phyloP scores from a whole-genome alignment of 2,329 filamentous ascomycete species.

The Pseudogymnoascus pannorum region DNA sequence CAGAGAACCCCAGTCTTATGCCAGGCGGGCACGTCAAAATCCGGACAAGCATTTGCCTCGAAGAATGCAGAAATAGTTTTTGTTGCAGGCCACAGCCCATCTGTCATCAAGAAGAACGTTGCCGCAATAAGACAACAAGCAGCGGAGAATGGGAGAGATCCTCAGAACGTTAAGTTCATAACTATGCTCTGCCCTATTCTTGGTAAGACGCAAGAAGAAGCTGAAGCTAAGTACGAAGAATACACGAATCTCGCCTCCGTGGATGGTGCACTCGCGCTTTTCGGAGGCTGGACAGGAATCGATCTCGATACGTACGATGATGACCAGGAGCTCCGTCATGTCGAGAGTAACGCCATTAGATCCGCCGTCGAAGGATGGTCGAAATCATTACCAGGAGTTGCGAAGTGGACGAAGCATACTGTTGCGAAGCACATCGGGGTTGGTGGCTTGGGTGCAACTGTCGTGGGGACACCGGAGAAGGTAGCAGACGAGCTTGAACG shows the following conservation, averaged over 20 bases:
- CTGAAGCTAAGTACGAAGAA: constrained; percentile 54
- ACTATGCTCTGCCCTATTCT: constrained; percentile 60
- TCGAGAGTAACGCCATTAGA: constrained; percentile 37
- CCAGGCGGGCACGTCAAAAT: constrained; percentile 59
- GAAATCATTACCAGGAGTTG: constrained; percentile 48
- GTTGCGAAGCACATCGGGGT: constrained; percentile 61
- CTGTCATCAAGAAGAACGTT: constrained; percentile 53
- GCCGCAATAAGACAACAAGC: constrained; percentile 55
- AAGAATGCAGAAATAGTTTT: constrained; percentile 68
- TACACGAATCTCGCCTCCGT: constrained; percentile 53
- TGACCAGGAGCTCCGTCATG: constrained; percentile 51
- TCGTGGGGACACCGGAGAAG: constrained; percentile 56
- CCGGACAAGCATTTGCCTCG: constrained; percentile 60
- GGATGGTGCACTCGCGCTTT: constrained; percentile 62
- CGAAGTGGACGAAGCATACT: constrained; percentile 66
- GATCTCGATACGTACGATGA: constrained; percentile 54
- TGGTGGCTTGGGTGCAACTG: constrained; percentile 56
- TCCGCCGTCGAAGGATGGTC: constrained; percentile 50
- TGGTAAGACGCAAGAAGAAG: constrained; percentile 58
- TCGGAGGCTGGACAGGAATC: constrained; percentile 68
- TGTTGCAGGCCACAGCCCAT: constrained; percentile 56
- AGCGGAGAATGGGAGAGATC: constrained; percentile 46
- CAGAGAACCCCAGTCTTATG: constrained; percentile 62
- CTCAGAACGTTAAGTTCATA: constrained; percentile 57
- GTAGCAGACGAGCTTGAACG: constrained; percentile 60